Conservation (phyloP, 2,329 filamentous ascomycete genomes). For the Macrophomina pseudophaseolina region DNA sequence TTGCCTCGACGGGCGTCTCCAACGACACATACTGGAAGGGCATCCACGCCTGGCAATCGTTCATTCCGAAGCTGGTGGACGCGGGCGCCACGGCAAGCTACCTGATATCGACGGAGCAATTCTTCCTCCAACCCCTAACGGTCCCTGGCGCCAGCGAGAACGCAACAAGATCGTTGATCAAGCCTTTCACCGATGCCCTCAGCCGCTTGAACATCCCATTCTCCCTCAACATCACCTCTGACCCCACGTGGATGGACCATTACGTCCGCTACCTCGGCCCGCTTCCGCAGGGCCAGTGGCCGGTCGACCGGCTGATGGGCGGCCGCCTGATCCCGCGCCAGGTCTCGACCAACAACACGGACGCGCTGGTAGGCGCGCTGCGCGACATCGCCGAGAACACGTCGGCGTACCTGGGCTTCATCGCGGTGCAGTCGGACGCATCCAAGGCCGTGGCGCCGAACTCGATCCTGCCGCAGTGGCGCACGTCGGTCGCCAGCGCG, state of each 20-base stretch:
- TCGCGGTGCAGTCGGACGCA: background rate
- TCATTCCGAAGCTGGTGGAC: background rate
- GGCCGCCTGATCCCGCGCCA: constrained; percentile 29
- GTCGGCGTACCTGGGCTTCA: background rate
- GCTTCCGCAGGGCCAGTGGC: constrained; percentile 32
- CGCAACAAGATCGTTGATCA: background rate
- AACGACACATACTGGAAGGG: constrained; percentile 1
- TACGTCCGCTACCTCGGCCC: constrained; percentile 36
- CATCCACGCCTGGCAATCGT: background rate
- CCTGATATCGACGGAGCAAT: constrained; percentile 18
- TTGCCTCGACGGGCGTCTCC: constrained; percentile 33
- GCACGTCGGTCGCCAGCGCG: background rate
- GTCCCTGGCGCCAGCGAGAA: too few relatives aligned
- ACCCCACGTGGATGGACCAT: constrained; percentile 36
- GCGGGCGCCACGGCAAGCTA: background rate
- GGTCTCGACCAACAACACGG: background rate
- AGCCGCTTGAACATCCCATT: constrained; percentile 31
- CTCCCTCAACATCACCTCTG: constrained; percentile 32
- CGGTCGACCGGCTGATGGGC: constrained; percentile 10
- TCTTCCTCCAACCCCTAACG: too few relatives aligned
- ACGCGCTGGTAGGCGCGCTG: background rate
- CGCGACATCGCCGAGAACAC: background rate
- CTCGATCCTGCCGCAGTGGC: background rate
- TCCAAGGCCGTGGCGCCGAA: constrained; percentile 26
- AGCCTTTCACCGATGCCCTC: constrained; percentile 34